Evolutionary conservation across 345 rosid genomes (phyloP), one percentile per base, ranked within the genome.

Genomic region (Stellera chamaejasme): DNA sequence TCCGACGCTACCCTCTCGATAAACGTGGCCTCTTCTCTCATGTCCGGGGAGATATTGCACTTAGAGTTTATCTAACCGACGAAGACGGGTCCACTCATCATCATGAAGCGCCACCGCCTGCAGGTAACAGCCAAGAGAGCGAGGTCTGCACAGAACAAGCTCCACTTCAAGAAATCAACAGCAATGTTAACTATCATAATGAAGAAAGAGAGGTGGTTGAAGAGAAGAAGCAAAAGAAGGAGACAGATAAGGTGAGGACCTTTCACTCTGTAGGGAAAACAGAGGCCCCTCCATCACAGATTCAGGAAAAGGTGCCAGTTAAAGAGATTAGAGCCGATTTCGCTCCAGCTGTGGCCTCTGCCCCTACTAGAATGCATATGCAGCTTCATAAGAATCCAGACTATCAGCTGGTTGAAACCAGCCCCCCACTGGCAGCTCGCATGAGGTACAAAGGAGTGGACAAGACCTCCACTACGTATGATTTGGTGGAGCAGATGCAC

Each of bases 211-310:
- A 27, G 14, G 75, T 41, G 23, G 63, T 63, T 25, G 69, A 49
- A 50, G 63, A 66, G 75, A 74, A 69, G 64, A 66, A 66, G 72
- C 39, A 2, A 32, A 4, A 32, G 39, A 32, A 32, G 39, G 75
- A 83, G 73, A 79, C 80, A 50, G 82, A 85, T 41, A 89, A 87
- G 52, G 70, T 74, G 15, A 80, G 83, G 63, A 83, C 89, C 13
- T 85, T 91, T 69, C 87, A 79, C 78, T 79, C 96, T 39, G 64
- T 91, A 49, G 94, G 90, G 56, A 65, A 56, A 39, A 56, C 11
- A 61, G 52, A 2, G 61, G 62, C 39, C 4, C 39, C 68, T 2
- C 72, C 74, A 26, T 69, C 70, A 0, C 39, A 32, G 39, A 14
- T 53, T 50, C 46, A 42, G 50, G 55, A 69, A 26, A 66, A 50